Conservation (phyloP, 192 early-diverging fungal genomes). For the Backusella parvicylindrica region DNA sequence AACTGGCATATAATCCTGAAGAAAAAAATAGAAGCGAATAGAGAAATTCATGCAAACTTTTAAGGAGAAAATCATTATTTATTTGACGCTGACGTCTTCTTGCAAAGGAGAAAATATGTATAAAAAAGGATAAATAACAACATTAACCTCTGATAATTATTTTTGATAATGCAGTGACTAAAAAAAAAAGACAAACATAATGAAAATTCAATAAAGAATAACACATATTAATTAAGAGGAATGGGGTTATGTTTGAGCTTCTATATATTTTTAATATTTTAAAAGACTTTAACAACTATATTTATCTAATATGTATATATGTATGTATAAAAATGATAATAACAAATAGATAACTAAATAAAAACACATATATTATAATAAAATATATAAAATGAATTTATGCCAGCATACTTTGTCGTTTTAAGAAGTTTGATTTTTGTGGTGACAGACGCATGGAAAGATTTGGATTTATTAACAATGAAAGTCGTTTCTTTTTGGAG, state of each 20-base stretch:
- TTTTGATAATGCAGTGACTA: background rate
- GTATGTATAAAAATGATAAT: background rate
- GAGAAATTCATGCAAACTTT: background rate
- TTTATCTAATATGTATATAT: constrained; percentile 2
- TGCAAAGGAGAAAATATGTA: background rate
- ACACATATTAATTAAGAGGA: background rate
- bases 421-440: constrained; percentile 13
- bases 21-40: background rate
- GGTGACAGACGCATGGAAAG: background rate
- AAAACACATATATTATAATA: background rate
- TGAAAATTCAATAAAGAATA: background rate
- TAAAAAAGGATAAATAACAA: background rate
- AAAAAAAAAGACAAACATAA: background rate
- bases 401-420: constrained; percentile 15
- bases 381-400: background rate
- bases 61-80: background rate
- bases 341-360: background rate
- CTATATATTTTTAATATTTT: background rate
- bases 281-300: background rate
- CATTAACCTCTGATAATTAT: background rate
- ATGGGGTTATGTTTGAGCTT: background rate
- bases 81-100: background rate
- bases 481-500: background rate
- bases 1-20: too few species aligned
- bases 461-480: background rate